phyloP scores from a whole-genome alignment of 1,284 basidiomycete genomes.

The Ganoderma multipileum region DNA sequence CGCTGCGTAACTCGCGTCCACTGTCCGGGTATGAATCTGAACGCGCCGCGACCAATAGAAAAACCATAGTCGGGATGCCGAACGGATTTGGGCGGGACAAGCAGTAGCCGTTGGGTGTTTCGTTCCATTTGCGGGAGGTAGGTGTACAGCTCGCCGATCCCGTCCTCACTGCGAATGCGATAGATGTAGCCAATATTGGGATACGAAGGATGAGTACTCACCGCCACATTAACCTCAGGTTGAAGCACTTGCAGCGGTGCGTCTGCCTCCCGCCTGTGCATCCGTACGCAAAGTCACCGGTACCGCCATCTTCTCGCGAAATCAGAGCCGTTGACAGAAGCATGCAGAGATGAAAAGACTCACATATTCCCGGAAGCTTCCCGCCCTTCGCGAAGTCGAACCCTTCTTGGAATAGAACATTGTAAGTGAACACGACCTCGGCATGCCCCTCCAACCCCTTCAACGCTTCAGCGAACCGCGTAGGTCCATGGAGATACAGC shows the following conservation, averaged over 20 bases:
- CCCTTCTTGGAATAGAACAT: conserved; percentile 60
- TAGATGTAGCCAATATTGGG: neutral
- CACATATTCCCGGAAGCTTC: conserved; percentile 70
- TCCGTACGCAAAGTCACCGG: conserved; percentile 59
- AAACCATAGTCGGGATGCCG: conserved; percentile 64
- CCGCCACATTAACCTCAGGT: conserved; percentile 73
- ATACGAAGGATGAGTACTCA: conserved; percentile 33
- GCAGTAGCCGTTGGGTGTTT: conserved; percentile 50
- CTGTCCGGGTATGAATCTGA: conserved; percentile 48
- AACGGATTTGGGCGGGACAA: conserved; percentile 57
- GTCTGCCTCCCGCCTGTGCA: conserved; percentile 67
- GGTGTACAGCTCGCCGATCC: conserved; percentile 62
- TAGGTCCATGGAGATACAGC: conserved; percentile 62
- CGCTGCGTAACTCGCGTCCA: conserved; percentile 70
- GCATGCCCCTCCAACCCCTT: conserved; percentile 39
- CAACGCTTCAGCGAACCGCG: conserved; percentile 45
- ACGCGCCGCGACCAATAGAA: conserved; percentile 65
- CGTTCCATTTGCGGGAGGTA: conserved; percentile 56
- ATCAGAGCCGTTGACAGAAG: neutral
- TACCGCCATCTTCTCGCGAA: conserved; percentile 56
- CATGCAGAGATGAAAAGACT: conserved; percentile 35
- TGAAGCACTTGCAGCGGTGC: conserved; percentile 64
- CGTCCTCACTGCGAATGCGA: conserved; percentile 43
- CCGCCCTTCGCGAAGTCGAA: conserved; percentile 71
- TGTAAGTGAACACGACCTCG: conserved; percentile 63